Base-by-base conservation (phyloP, 176 grass and related monocot genomes). In the Themeda triandra region DNA sequence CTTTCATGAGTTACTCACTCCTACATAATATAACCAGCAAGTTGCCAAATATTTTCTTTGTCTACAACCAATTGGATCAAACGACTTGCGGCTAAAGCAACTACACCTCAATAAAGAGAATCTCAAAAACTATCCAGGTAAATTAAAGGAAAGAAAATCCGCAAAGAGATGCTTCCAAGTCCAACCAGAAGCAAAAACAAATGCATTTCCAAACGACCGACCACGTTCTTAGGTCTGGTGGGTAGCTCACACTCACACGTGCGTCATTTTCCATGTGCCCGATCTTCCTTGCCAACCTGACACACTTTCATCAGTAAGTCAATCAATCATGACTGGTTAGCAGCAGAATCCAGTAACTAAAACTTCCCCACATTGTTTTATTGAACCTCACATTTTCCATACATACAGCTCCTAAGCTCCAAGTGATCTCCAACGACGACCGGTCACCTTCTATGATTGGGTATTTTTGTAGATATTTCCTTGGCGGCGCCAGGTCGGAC, bases 401-500 rank as follows among this genome's bases (percentile, higher is more conserved):
- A 63, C 81, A 28, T 6, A 18, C 35, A 5, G 69, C 30, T 19
- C 77, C 36, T 19, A 29, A 49, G 14, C 10, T 9, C 45, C 60
- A 1, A 15, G 2, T 13, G 27, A 64, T 29, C 62, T 78, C 73
- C 18, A 14, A 83, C 80, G 60, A 29, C 62, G 41, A 3, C 11
- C 56, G 21, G 48, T 53, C 41, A 18, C 31, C 42, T 19, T n/a
- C 13, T 31, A 82, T 31, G 15, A 67, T 86, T 80, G 58, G 60
- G 27, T 18, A 19, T 25, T 9, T 5, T 9, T 66, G n/a, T 31
- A 70, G 63, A 31, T 40, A 64, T 72, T 82, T 86, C 84, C 53
- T 15, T 49, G 53, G 48, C 37, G 49, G 49, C 48, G 68, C 84
- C 89, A 87, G 60, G 69, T 75, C 59, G 75, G 84, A 83, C 69